phyloP scores from a whole-genome alignment of 306 rosid genomes.

The Dicorynia guianensis region DNA sequence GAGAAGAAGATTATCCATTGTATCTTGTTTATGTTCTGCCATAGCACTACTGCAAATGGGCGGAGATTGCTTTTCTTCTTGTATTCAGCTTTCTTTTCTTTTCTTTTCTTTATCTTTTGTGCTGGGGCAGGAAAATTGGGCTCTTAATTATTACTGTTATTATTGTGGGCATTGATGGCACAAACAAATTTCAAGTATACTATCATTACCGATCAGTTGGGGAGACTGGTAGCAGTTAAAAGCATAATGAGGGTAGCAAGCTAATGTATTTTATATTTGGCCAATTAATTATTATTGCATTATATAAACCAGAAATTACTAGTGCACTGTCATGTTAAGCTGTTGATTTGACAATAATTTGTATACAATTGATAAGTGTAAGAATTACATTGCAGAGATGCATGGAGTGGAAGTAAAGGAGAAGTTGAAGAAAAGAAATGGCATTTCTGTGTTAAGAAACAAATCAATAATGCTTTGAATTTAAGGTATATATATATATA shows the following conservation, averaged over 20 bases:
- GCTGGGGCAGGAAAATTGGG: not conserved
- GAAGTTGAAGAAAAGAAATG: not conserved
- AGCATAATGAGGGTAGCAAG: slow-evolving; percentile 37
- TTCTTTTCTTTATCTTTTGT: not conserved
- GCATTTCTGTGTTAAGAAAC: not conserved
- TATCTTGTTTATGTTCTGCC: slow-evolving; percentile 32
- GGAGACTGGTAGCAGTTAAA: slow-evolving; percentile 48
- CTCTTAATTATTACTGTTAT: slow-evolving; percentile 43
- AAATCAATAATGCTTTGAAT: slow-evolving; percentile 13
- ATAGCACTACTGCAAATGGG: slow-evolving; percentile 34
- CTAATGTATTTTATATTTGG: too few species aligned
- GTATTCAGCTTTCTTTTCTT: slow-evolving; percentile 31
- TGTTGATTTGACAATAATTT: slow-evolving; percentile 23
- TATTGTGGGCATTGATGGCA: slow-evolving; percentile 55
- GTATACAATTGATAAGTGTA: not conserved
- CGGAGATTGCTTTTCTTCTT: slow-evolving; percentile 31
- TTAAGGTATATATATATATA: not conserved
- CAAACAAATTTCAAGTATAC: slow-evolving; percentile 59
- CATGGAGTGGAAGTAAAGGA: slow-evolving; percentile 32
- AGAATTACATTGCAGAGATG: too few species aligned
- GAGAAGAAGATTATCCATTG: slow-evolving; percentile 25
- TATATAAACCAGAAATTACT: slow-evolving; percentile 15
- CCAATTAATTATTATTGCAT: not conserved
- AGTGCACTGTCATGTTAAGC: slow-evolving; percentile 4
- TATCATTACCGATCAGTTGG: slow-evolving; percentile 59